Conservation (phyloP, 345 rosid genomes). For the Eucalyptus pumila region DNA sequence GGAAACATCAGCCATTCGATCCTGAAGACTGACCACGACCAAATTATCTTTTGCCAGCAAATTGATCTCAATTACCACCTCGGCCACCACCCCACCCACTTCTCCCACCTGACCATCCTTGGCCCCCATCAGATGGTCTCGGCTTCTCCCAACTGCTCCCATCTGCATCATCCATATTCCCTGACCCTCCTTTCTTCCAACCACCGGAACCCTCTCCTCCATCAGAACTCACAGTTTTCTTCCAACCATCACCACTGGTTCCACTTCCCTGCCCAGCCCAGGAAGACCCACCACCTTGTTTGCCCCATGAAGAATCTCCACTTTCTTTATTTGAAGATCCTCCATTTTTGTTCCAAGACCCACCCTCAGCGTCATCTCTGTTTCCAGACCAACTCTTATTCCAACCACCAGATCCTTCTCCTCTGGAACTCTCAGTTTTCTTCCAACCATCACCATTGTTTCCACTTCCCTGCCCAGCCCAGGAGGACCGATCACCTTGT, state of each 20-base stretch:
- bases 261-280: neutral
- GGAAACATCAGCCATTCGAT: neutral
- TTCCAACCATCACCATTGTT: conserved; percentile 9
- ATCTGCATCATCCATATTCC: neutral
- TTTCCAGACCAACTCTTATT: neutral
- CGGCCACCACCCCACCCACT: neutral
- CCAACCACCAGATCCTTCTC: conserved; percentile 5
- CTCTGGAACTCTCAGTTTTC: conserved; percentile 1
- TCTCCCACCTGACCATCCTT: neutral
- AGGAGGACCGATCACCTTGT: neutral
- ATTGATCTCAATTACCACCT: neutral
- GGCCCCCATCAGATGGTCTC: neutral
- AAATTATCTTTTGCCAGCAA: neutral
- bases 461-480: conserved; percentile 4
- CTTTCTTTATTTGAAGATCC: neutral
- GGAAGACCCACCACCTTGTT: neutral
- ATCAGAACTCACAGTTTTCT: neutral
- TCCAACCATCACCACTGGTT: neutral
- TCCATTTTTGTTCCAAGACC: conserved; percentile 20
- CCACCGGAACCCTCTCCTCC: neutral
- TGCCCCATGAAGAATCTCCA: neutral
- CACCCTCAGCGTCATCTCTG: conserved; percentile 5
- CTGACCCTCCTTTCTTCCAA: neutral
- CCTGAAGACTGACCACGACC: neutral
- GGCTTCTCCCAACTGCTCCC: neutral